Evolutionary conservation across 1,284 basidiomycete genomes (phyloP), one percentile per base, ranked within the genome.

Genomic region (Pholiota adiposa): DNA sequence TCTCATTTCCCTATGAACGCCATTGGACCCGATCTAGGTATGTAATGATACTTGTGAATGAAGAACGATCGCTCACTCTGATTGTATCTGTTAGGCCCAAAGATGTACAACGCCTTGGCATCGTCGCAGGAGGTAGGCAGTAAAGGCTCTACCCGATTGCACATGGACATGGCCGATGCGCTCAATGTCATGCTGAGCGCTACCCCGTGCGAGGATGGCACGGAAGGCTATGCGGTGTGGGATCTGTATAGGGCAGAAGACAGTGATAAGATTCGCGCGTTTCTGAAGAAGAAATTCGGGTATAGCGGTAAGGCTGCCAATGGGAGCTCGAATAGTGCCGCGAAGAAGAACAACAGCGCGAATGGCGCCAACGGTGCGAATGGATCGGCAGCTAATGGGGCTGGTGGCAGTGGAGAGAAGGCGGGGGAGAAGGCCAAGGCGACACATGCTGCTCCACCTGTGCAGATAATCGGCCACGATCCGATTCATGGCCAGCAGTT

Each of bases 131-230:
- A 75, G 12, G 71, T 78, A 19, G 89, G 88, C 6, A 90, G 85
- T 67, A 90, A 90, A 67, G 92, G 93, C 7, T 88, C 92, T 23
- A 98, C 96, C 2, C 81, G 94, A 50, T 73, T 98, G 54, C 96
- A 98, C 71, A 96, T 97, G 94, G 96, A 98, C 74, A 94, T 97
- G 83, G 94, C 96, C 0, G 96, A 98, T 69, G 95, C 94, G 1
- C 79, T 97, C 63, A 98, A 98, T 73, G 85, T 97, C 66, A 94
- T 98, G 92, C 84, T 93, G 8, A 88, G 88, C 72, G 84, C 93
- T 7, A 80, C 87, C 5, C 68, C 74, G 1, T 83, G 83, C 3
- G 78, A 83, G 0, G 85, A 91, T 64, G 90, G 89, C 6, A 75
- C 79, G 12, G 83, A 85, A 0, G 96, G 96, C 1, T 90, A 86